phyloP scores from a whole-genome alignment of 495 filamentous ascomycete species.

The Podospora pseudoanserina region DNA sequence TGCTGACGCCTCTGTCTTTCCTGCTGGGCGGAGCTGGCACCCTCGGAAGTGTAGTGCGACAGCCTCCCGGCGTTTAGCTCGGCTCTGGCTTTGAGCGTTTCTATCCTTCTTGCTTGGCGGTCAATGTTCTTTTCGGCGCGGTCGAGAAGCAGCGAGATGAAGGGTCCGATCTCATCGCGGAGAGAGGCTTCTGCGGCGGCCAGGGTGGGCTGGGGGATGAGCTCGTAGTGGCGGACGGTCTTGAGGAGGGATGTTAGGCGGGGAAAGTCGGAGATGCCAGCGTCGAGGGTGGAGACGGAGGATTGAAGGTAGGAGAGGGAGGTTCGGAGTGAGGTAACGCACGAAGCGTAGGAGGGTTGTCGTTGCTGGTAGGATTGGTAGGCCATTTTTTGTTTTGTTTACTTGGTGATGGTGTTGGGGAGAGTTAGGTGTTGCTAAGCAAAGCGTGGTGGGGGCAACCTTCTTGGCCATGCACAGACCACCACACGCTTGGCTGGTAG shows the following conservation, averaged over 20 bases:
- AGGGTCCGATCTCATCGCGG: slow-evolving; percentile 49
- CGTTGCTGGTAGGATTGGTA: slow-evolving; percentile 1
- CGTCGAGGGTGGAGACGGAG: slow-evolving; percentile 44
- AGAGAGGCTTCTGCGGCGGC: slow-evolving; percentile 47
- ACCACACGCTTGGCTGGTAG: background rate
- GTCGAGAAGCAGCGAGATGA: slow-evolving; percentile 44
- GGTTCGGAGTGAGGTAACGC: slow-evolving; percentile 46
- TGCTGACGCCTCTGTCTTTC: slow-evolving; percentile 6
- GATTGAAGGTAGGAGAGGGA: slow-evolving; percentile 52
- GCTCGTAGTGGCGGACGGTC: slow-evolving; percentile 50
- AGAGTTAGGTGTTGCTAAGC: background rate
- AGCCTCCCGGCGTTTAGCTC: slow-evolving; percentile 48
- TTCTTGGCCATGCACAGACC: background rate
- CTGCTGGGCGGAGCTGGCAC: background rate
- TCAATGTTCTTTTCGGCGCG: slow-evolving; percentile 47
- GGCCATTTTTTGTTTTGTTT: slow-evolving; percentile 1
- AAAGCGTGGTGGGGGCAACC: too few species aligned
- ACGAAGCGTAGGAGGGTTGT: slow-evolving; percentile 41
- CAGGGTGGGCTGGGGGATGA: slow-evolving; percentile 49
- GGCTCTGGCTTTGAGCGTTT: slow-evolving; percentile 45
- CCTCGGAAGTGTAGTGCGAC: slow-evolving; percentile 18
- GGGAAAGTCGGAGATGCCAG: slow-evolving; percentile 46
- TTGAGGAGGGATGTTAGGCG: slow-evolving; percentile 46
- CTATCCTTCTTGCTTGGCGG: slow-evolving; percentile 44
- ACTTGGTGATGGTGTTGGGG: background rate